Evolutionary conservation across 805 yeast genomes (phyloP), one percentile per base, ranked within the genome.

Genomic region (Millerozyma acaciae): DNA sequence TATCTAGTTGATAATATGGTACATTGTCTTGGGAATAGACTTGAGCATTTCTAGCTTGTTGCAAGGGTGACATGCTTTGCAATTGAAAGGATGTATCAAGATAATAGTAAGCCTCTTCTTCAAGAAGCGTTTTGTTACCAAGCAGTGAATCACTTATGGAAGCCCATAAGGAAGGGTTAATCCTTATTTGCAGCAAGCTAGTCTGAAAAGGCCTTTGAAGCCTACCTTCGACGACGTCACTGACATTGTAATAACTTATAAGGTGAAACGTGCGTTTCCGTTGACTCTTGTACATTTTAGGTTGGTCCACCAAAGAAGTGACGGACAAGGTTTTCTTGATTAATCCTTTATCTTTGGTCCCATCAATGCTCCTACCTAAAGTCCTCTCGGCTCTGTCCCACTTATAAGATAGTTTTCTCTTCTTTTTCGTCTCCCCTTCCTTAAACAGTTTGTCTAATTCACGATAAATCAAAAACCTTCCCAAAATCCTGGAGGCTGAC

Each of bases 401-500:
- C 7, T 42, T 43, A 9, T 34, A 10, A 32, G 46, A 41, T 23
- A 30, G 32, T 32, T 51, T 50, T 23, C 56, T 49, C 32, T 59
- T 57, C 37, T 57, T 58, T 45, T 62, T 58, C 48, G 70, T 64
- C 53, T 70, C 53, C 35, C 57, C 62, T 35, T 68, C 75, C 35
- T 68, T 69, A 1, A 74, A 67, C 6, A 55, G 56, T 21, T 57
- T 55, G 42, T 66, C 70, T 29, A 65, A 47, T 34, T 88, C 94
- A 17, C 95, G 73, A 56, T 89, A 89, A 8, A 89, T 80, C 21
- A 89, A 63, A 47, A 89, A 89, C 38, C 93, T 69, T 5, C 95
- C 95, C 17, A 87, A 68, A 24, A 89, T 87, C 30, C 97, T 68
- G 2, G 94, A 82, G 0, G 97, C 96, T 2, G 89, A 78, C 97